phyloP scores from a whole-genome alignment of 345 rosid genomes.

The Litchi chinensis region DNA sequence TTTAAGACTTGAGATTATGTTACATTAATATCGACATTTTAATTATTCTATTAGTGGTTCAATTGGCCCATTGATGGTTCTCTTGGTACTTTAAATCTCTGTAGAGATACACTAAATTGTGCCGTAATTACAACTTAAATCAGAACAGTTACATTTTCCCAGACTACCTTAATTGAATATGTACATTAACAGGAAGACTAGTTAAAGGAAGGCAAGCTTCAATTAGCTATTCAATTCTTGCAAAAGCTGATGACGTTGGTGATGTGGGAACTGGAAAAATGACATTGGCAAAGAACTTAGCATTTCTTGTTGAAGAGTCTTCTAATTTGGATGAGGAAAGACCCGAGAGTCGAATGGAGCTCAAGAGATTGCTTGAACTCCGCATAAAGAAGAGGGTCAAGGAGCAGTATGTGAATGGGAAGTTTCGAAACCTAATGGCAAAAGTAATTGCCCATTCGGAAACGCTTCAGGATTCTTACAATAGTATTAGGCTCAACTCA shows the following conservation, averaged over 20 bases:
- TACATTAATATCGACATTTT: not conserved
- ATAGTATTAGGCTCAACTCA: slow-evolving; percentile 64
- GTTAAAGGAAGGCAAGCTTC: slow-evolving; percentile 20
- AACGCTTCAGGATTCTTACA: slow-evolving; percentile 74
- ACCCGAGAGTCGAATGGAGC: slow-evolving; percentile 67
- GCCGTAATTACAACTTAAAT: not conserved
- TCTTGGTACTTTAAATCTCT: not conserved
- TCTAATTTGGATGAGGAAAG: slow-evolving; percentile 39
- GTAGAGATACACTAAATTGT: not conserved
- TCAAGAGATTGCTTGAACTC: slow-evolving; percentile 65
- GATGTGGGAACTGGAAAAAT: slow-evolving; percentile 32
- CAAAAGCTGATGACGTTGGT: slow-evolving; percentile 23
- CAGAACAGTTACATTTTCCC: not conserved
- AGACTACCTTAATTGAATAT: not conserved
- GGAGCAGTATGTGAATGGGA: slow-evolving; percentile 64
- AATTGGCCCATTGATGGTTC: not conserved
- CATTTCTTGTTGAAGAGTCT: slow-evolving; percentile 65
- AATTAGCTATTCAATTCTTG: slow-evolving; percentile 32
- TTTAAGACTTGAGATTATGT: too few species aligned
- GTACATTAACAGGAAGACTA: slow-evolving; percentile 20
- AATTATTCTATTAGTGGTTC: not conserved
- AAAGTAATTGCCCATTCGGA: slow-evolving; percentile 66
- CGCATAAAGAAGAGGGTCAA: slow-evolving; percentile 80
- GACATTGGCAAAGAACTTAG: slow-evolving; percentile 67
- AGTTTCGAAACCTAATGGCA: slow-evolving; percentile 54